A percentile compares a stretch with the other conserved stretches of the same genome.
Conservation (phyloP, 2,329 filamentous ascomycete species). For the Parascedosporium putredinis region DNA sequence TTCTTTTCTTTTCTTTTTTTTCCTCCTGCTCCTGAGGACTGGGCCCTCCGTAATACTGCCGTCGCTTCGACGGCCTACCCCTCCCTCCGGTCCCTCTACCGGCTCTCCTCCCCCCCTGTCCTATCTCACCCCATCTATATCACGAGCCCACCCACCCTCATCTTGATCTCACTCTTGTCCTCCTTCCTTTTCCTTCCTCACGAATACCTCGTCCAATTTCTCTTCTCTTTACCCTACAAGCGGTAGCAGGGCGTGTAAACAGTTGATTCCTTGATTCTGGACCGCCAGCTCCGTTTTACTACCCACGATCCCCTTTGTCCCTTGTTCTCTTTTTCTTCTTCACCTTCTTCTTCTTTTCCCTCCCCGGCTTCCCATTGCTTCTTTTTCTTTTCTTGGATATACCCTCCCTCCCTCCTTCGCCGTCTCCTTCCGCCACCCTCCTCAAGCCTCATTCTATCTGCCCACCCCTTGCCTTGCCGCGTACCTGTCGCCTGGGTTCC, state of each 20-base stretch:
- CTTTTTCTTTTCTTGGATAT: constrained; percentile 14
- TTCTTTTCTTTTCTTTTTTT: neutral
- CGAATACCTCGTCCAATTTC: constrained; percentile 44
- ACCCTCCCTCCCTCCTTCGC: constrained; percentile 7
- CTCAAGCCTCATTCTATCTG: constrained; percentile 7
- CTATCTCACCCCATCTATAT: constrained; percentile 10
- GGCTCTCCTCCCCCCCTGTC: constrained; percentile 11
- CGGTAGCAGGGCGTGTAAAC: constrained; percentile 51
- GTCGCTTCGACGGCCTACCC: constrained; percentile 1
- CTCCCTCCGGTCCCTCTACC: constrained; percentile 2
- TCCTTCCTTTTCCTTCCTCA: constrained; percentile 39
- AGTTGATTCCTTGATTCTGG: constrained; percentile 42
- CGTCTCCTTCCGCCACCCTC: constrained; percentile 12
- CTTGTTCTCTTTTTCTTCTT: constrained; percentile 32
- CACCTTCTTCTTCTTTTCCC: constrained; percentile 17
- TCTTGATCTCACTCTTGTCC: constrained; percentile 35
- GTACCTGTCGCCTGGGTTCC: constrained; percentile 9
- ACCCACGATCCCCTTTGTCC: no score
- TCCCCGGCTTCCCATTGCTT: constrained; percentile 2
- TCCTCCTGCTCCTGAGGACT: neutral
- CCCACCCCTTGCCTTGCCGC: constrained; percentile 2
- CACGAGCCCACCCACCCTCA: constrained; percentile 10
- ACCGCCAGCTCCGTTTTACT: constrained; percentile 34
- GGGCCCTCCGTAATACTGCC: neutral
- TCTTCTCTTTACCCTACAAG: constrained; percentile 44